Conservation (phyloP, 257 asterid genomes). For the Cruciata laevipes region DNA sequence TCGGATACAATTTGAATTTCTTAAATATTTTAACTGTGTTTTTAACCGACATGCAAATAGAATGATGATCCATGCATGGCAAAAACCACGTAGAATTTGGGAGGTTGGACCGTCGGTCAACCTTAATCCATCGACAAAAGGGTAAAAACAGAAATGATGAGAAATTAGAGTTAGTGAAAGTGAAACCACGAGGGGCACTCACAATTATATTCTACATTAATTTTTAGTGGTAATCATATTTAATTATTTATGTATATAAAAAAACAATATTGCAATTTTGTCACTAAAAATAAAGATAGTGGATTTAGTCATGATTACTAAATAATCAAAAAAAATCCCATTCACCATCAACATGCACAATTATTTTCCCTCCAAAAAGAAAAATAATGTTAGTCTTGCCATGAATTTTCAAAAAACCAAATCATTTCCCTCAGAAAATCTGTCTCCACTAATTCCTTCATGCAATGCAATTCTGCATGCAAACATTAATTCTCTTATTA, state of each 20-base stretch:
- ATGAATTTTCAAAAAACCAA: slow-evolving; percentile 36
- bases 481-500: slow-evolving; percentile 9
- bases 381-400: slow-evolving; percentile 3
- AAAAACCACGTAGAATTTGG: not conserved
- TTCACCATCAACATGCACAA: slow-evolving; percentile 20
- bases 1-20: too few species aligned
- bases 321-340: slow-evolving; percentile 28
- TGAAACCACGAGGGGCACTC: slow-evolving; percentile 18
- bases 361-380: not conserved
- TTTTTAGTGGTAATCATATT: not conserved
- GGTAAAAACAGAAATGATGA: not conserved
- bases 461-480: slow-evolving; percentile 34
- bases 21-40: too few species aligned
- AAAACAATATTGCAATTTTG: not conserved
- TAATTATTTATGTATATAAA: not conserved
- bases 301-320: slow-evolving; percentile 40
- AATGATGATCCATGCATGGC: not conserved
- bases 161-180: slow-evolving; percentile 7
- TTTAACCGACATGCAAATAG: too few species aligned
- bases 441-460: slow-evolving; percentile 34
- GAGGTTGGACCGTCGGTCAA: not conserved
- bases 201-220: not conserved
- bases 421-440: slow-evolving; percentile 44
- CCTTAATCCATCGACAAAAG: not conserved
- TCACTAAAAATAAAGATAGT: slow-evolving; percentile 11